Evolutionary conservation across 345 rosid genomes (phyloP).

Genomic region (Acer yangbiense): DNA sequence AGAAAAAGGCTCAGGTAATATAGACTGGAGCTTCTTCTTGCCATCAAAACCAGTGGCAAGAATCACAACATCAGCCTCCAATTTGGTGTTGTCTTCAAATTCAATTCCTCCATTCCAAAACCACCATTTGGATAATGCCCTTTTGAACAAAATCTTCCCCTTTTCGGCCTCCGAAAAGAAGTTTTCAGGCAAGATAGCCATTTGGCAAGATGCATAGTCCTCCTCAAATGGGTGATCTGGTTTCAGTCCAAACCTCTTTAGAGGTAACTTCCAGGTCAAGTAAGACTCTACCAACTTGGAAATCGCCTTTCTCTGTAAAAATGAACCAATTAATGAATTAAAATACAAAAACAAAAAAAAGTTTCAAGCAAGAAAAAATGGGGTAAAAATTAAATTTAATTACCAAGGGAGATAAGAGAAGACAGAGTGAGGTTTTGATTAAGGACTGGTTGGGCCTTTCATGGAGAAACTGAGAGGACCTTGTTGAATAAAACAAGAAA

Average conservation of each 20-base stretch:
- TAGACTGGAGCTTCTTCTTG: conserved; percentile 43
- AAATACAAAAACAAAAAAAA: too few relatives aligned
- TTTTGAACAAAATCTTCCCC: conserved; percentile 57
- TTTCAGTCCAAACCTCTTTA: conserved; percentile 50
- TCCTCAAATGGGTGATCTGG: conserved; percentile 62
- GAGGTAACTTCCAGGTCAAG: conserved; percentile 53
- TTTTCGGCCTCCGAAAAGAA: conserved; percentile 60
- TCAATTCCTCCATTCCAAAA: conserved; percentile 51
- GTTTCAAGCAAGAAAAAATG: not conserved
- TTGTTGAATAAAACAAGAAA: conserved; percentile 65
- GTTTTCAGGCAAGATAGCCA: conserved; percentile 57
- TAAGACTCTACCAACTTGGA: conserved; percentile 63
- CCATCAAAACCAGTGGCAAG: conserved; percentile 61
- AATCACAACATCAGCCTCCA: conserved; percentile 60
- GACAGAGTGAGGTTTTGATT: conserved; percentile 39
- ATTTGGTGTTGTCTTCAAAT: conserved; percentile 43
- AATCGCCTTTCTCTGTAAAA: conserved; percentile 39
- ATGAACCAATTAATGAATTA: not conserved
- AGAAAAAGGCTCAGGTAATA: conserved; percentile 48
- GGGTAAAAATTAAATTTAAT: not conserved
- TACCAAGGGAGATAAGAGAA: conserved; percentile 57
- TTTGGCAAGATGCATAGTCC: conserved; percentile 63
- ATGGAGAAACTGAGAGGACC: conserved; percentile 62
- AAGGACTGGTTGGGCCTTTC: conserved; percentile 48
- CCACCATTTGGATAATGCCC: conserved; percentile 46